A percentile compares a stretch with the other conserved stretches of the same genome.
phyloP scores from a whole-genome alignment of 768 basidiomycete species.

The Tylopilus rubrobrunneus region DNA sequence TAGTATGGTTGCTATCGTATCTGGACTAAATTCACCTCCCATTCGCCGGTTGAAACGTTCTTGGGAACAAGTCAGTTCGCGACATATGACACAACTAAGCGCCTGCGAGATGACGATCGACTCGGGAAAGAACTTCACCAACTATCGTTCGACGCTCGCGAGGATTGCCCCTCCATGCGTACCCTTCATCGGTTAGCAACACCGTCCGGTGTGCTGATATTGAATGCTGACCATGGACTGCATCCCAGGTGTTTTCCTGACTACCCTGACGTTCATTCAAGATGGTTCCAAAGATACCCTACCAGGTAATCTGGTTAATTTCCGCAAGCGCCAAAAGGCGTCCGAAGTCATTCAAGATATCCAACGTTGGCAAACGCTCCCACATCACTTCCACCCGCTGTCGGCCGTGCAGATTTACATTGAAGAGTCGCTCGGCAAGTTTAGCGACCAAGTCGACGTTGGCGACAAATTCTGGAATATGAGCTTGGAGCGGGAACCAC shows the following conservation, averaged over 20 bases:
- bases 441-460: conserved; percentile 61
- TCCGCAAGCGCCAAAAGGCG: conserved; percentile 90
- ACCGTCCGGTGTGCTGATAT: background rate
- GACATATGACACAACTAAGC: conserved; percentile 67
- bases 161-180: conserved; percentile 89
- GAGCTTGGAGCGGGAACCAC: conserved; percentile 84
- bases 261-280: conserved; percentile 95
- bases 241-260: conserved; percentile 83
- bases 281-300: conserved; percentile 91
- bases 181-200: conserved; percentile 82
- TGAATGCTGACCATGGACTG: background rate
- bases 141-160: conserved; percentile 82
- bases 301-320: conserved; percentile 81
- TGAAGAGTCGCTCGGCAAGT: conserved; percentile 71
- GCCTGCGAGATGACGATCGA: conserved; percentile 88
- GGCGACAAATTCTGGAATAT: conserved; percentile 81
- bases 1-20: conserved; percentile 94
- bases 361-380: conserved; percentile 89
- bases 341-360: conserved; percentile 98
- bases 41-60: conserved; percentile 91
- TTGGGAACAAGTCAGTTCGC: conserved; percentile 82
- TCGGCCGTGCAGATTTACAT: conserved; percentile 69
- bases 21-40: conserved; percentile 90
- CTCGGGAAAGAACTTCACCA: conserved; percentile 90
- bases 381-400: conserved; percentile 80